Percentiles rank a stretch among this genome's conserved stretches.
These are phyloP conservation scores for Thermomyces lanuginosus DNA, from an alignment of 2,329 filamentous ascomycete genomes.

Conservation along the genomic window DNA sequence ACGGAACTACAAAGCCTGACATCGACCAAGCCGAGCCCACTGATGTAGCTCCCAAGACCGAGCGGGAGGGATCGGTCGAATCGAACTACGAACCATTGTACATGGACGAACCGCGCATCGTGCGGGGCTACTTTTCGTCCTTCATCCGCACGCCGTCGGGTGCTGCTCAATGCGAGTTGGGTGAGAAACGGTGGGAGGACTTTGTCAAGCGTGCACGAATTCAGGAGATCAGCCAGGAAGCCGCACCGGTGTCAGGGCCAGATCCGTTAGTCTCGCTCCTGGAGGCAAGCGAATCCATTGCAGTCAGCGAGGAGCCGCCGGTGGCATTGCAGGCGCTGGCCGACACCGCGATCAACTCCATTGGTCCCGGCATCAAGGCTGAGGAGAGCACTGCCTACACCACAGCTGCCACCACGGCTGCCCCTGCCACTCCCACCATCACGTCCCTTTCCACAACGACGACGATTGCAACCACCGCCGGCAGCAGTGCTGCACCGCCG, in stretches of 20 bases:
- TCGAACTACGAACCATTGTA: slow-evolving; percentile 15
- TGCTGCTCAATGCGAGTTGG: slow-evolving; percentile 20
- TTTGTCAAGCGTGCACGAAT: slow-evolving; percentile 25
- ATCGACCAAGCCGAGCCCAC: slow-evolving; percentile 1
- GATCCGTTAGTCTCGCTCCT: slow-evolving; percentile 14
- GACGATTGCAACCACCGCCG: too few species aligned
- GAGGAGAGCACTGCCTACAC: slow-evolving; percentile 1
- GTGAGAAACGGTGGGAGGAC: slow-evolving; percentile 23
- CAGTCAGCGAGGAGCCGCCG: slow-evolving; percentile 7
- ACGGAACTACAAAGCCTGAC: slow-evolving; percentile 4
- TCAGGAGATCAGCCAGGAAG: slow-evolving; percentile 19
- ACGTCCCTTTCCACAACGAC: too few species aligned
- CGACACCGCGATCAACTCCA: slow-evolving; percentile 10
- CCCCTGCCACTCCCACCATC: slow-evolving; percentile 19
- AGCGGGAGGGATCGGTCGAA: slow-evolving; percentile 14
- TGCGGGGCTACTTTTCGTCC: slow-evolving; percentile 21
- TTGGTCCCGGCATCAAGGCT: background rate
- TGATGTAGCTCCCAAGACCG: background rate
- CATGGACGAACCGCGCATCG: slow-evolving; percentile 12
- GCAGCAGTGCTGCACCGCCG: background rate
- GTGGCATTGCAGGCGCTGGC: slow-evolving; percentile 21
- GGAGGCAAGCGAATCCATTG: slow-evolving; percentile 14
- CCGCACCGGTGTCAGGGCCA: slow-evolving; percentile 8
- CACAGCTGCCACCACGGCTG: slow-evolving; percentile 8
- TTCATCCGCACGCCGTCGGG: slow-evolving; percentile 19